Base-by-base conservation (phyloP, 164 flowering plant species). In the Nymphaea colorata region DNA sequence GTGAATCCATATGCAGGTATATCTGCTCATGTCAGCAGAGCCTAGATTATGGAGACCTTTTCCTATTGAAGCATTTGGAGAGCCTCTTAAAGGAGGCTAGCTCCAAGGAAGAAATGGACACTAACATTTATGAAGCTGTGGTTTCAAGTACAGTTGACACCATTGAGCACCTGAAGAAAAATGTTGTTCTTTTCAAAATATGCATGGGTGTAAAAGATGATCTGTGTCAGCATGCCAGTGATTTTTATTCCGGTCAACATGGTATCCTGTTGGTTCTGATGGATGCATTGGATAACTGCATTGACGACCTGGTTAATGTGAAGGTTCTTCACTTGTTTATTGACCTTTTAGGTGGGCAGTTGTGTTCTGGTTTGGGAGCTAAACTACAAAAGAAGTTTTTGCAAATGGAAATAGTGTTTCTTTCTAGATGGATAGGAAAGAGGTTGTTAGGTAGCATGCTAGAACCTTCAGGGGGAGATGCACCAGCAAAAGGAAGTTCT, bases 341-440 rank as follows among this genome's bases (percentile, higher is more conserved):
- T 73, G 95, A 88, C 70, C 73, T 92, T 17, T 75, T 95, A 68
- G 71, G 87, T 42, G 91, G 83, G 59, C 96, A 90, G 43, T 66
- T 77, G 16, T 82, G 78, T 75, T 72, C 82, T 75, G 82, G 76
- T 66, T 80, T 90, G 55, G 85, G 80, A 70, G 76, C 71, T 66
- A 83, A 76, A 73, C 64, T 87, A 55, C 88, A 85, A 62, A 71
- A 71, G 68, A 92, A 87, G 72, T 90, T 92, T 71, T 78, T 83
- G 70, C 70, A 59, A 74, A 83, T 85, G 87, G 87, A 92, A 73
- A 68, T 82, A 69, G 64, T 42, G 73, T 67, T 64, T 66, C 71
- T 95, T 59, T 87, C 92, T 0, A 83, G 81, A 64, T 95, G 99
- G 99, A 76, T 95, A 78, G 96, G 84, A 75, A 84, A 71, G 67